A percentile compares a stretch with the other conserved stretches of the same genome.
These are phyloP conservation scores for Tricholomella constricta DNA, from an alignment of 768 basidiomycete species.

Conservation along the genomic window DNA sequence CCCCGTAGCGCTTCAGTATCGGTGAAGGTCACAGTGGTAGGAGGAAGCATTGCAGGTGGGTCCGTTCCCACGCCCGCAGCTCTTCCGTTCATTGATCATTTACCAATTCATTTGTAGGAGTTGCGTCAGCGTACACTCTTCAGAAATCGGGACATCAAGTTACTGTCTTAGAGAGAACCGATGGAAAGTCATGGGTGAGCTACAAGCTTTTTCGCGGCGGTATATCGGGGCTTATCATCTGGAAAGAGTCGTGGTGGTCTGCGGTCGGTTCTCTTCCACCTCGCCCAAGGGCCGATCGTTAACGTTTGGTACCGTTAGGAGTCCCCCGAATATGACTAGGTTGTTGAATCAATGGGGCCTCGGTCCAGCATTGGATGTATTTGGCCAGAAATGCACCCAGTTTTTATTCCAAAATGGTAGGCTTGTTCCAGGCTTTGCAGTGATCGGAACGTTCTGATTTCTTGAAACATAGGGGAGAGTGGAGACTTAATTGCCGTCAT, in stretches of 20 bases:
- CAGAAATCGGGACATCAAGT: conserved; percentile 61
- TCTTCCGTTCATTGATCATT: conserved; percentile 1
- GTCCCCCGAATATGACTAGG: conserved; percentile 60
- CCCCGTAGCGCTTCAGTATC: conserved; percentile 26
- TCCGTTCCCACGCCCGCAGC: conserved; percentile 5
- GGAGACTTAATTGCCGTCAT: conserved; percentile 47
- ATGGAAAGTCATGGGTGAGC: conserved; percentile 44
- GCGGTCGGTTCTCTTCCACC: conserved; percentile 25
- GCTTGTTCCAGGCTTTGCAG: background rate
- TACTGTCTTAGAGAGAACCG: conserved; percentile 53
- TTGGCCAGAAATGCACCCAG: conserved; percentile 35
- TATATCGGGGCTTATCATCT: background rate
- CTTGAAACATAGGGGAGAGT: conserved; percentile 35
- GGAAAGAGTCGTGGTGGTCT: conserved; percentile 43
- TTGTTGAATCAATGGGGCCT: conserved; percentile 59
- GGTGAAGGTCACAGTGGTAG: conserved; percentile 42
- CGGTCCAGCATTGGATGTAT: conserved; percentile 41
- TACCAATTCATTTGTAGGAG: conserved; percentile 33
- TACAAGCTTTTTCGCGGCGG: background rate
- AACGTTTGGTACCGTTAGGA: conserved; percentile 20
- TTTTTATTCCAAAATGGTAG: conserved; percentile 31
- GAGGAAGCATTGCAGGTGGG: conserved; percentile 47
- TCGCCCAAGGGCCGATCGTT: background rate
- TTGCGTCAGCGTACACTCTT: conserved; percentile 57
- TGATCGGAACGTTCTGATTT: background rate